phyloP scores from a whole-genome alignment of 2,329 filamentous ascomycete genomes.

The Sporothrix curviconia region DNA sequence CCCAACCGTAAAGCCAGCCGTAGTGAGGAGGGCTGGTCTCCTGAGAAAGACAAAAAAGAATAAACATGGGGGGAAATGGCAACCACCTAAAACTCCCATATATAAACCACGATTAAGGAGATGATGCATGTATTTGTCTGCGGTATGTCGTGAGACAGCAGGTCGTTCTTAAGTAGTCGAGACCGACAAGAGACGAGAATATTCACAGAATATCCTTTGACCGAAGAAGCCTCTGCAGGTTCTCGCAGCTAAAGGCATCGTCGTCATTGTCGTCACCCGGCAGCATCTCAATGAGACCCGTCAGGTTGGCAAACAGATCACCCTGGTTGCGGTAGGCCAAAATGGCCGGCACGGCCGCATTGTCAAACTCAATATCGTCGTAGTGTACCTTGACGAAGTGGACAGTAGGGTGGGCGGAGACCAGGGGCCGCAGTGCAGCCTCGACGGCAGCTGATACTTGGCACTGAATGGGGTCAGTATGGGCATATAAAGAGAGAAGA shows the following conservation, averaged over 20 bases:
- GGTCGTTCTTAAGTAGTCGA: background rate
- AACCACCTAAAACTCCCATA: background rate
- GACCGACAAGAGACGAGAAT: background rate
- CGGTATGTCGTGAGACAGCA: too few species aligned
- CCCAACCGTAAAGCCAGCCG: background rate
- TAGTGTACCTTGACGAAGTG: constrained; percentile 90
- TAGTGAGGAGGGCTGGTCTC: constrained; percentile 1
- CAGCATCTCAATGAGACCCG: constrained; percentile 80
- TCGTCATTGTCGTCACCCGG: constrained; percentile 61
- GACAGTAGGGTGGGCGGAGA: constrained; percentile 60
- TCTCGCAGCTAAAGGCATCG: constrained; percentile 49
- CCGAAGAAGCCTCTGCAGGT: constrained; percentile 46
- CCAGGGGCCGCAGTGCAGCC: constrained; percentile 67
- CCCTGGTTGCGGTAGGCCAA: constrained; percentile 82
- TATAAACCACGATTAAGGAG: background rate
- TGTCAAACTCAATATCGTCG: constrained; percentile 89
- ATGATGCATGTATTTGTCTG: too few species aligned
- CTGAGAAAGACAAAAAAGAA: background rate
- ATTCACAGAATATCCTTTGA: constrained; percentile 46
- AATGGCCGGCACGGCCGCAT: constrained; percentile 77
- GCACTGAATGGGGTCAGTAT: constrained; percentile 48
- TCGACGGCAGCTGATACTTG: constrained; percentile 74
- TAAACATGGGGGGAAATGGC: background rate
- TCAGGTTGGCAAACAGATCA: constrained; percentile 83
- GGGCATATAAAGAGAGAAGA: constrained; percentile 16